Evolutionary conservation across 176 grass and related monocot species (phyloP), one percentile per base, ranked within the genome.

Genomic region (Poa annua): DNA sequence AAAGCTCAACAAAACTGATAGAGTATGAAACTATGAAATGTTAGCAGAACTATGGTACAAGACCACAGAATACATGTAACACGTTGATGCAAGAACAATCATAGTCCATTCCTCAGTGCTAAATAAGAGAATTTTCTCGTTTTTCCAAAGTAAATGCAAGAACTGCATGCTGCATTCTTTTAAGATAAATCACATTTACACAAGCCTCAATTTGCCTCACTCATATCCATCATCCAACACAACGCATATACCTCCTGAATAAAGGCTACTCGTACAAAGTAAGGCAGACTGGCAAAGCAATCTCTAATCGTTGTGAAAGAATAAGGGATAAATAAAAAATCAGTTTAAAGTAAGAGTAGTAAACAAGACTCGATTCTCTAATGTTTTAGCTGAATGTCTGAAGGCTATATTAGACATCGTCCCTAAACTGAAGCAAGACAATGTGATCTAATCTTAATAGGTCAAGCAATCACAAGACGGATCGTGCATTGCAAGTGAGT

Each of bases 401-500:
- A 71, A 54, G 22, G 33, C 61, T 45, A 42, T 51, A 44, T 68
- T 66, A 74, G 8, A 63, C 8, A 1, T 21, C 0, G 11, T 57
- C 71, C 50, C 62, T 77, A 77, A 85, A 35, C 5, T 3, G 17
- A 77, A 63, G 29, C 3, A 57, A 60, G 11, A 53, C 13, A 1
- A 19, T 20, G n/a, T 5, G 16, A 13, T 61, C 64, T 53, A 60
- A 76, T 76, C 21, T 25, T 11, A 62, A 56, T 39, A 67, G 53
- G 8, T 49, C 7, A 78, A 51, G 29, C 11, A 39, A 81, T 45
- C 8, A 41, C 7, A 70, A 14, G 63, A 47, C 45, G 24, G 26
- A 80, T 44, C 12, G 72, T 44, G 17, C 19, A 74, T 80, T 65
- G 21, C 19, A 74, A 84, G 26, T 4, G 73, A 82, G 75, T 21